Conservation (phyloP, 148 eudicot species). For the Amaranthus cruentus region DNA sequence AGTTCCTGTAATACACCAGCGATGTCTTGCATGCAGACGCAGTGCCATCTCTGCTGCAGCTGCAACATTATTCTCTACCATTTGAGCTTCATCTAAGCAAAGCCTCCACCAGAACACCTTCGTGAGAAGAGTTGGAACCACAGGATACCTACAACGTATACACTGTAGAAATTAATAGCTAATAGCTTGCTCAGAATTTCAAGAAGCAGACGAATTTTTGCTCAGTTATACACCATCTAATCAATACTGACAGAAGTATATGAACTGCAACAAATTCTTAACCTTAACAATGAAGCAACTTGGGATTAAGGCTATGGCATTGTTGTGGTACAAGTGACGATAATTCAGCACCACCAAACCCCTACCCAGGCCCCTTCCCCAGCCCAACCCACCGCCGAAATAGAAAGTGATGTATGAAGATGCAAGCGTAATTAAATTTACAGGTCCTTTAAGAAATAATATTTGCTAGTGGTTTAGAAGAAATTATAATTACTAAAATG, state of each 20-base stretch:
- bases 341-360: no score
- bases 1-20: slow-evolving; percentile 97
- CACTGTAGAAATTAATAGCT: background rate
- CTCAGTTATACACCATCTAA: background rate
- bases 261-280: background rate
- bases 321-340: no score
- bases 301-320: no score
- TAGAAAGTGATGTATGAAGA: no score
- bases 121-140: slow-evolving; percentile 77
- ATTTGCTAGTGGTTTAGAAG: background rate
- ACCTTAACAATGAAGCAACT: no score
- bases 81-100: slow-evolving; percentile 98
- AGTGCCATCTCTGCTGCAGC: slow-evolving; percentile 89
- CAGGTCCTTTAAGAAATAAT: no score
- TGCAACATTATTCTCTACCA: slow-evolving; percentile 89
- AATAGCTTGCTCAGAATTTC: background rate
- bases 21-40: slow-evolving; percentile 71
- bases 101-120: slow-evolving; percentile 90
- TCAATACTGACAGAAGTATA: background rate
- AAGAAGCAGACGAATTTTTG: background rate
- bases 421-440: no score
- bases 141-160: slow-evolving; percentile 65
- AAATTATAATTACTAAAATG: background rate
- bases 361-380: no score
- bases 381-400: no score